These are phyloP conservation scores for Alternaria atra DNA, from an alignment of 2,329 filamentous ascomycete genomes.

Conservation along the genomic window DNA sequence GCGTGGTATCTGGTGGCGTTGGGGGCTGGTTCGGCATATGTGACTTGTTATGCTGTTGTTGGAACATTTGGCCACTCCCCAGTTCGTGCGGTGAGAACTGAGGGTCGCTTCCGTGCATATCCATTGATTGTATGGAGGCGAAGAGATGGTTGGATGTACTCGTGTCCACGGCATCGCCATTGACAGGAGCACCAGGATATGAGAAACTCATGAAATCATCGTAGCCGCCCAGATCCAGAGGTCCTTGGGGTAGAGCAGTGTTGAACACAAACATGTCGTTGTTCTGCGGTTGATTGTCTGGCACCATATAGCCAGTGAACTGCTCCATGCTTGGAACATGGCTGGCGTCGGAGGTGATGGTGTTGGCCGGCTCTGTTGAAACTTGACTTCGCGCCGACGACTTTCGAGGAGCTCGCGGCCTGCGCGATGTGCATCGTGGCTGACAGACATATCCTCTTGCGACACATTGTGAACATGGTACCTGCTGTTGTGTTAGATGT, in stretches of 20 bases:
- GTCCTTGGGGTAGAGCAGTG: not conserved
- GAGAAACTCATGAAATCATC: constrained; percentile 13
- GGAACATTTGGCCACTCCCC: not conserved
- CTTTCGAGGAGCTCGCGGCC: constrained; percentile 8
- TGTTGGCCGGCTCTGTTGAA: not conserved
- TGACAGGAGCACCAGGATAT: not conserved
- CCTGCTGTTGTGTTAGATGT: constrained; percentile 5
- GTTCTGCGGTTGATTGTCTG: not conserved
- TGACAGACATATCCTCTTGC: constrained; percentile 13
- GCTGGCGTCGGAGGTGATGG: not conserved
- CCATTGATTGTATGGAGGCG: not conserved
- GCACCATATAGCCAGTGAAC: constrained; percentile 3
- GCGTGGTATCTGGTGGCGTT: constrained; percentile 10
- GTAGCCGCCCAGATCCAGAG: constrained; percentile 5
- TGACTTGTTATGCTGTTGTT: constrained; percentile 5
- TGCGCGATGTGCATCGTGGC: constrained; percentile 11
- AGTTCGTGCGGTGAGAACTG: not conserved
- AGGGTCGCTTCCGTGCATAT: constrained; percentile 5
- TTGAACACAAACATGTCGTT: not conserved
- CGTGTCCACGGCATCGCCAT: not conserved
- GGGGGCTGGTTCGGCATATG: constrained; percentile 1
- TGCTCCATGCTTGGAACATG: constrained; percentile 8
- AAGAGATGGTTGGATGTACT: not conserved
- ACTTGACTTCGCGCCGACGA: not conserved
- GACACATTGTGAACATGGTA: constrained; percentile 17